Conservation (phyloP, 176 grass and related monocot genomes). For the Puccinellia tenuiflora region DNA sequence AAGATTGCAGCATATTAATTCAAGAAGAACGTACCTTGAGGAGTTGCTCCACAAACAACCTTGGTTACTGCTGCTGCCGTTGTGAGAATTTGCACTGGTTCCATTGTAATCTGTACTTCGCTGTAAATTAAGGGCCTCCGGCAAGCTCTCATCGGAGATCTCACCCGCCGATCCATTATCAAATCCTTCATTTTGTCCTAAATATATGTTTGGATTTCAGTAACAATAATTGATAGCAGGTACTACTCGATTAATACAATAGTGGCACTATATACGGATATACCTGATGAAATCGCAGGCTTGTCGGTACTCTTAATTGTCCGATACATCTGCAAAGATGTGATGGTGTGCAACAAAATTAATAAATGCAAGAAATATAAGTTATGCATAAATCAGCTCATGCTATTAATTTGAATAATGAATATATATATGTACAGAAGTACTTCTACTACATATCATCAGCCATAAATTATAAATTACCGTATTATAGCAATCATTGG, state of each 20-base stretch:
- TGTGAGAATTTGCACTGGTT: not conserved
- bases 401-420: not conserved
- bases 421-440: not conserved
- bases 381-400: not conserved
- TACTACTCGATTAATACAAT: too few species aligned
- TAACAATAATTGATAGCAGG: too few species aligned
- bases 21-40: constrained; percentile 40
- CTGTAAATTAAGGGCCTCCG: constrained; percentile 7
- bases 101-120: not conserved
- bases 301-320: constrained; percentile 68
- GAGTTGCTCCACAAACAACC: constrained; percentile 47
- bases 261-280: too few species aligned
- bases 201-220: not conserved
- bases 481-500: not conserved
- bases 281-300: constrained; percentile 46
- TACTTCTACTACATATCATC: not conserved
- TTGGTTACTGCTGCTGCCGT: constrained; percentile 2
- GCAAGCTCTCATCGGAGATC: constrained; percentile 41
- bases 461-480: not conserved
- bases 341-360: not conserved
- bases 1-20: too few species aligned
- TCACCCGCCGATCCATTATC: constrained; percentile 50
- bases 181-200: constrained; percentile 48
- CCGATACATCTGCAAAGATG: constrained; percentile 60
- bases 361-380: not conserved